Base-by-base conservation (phyloP, 139 green algal genomes). In the Mesostigma viride region DNA sequence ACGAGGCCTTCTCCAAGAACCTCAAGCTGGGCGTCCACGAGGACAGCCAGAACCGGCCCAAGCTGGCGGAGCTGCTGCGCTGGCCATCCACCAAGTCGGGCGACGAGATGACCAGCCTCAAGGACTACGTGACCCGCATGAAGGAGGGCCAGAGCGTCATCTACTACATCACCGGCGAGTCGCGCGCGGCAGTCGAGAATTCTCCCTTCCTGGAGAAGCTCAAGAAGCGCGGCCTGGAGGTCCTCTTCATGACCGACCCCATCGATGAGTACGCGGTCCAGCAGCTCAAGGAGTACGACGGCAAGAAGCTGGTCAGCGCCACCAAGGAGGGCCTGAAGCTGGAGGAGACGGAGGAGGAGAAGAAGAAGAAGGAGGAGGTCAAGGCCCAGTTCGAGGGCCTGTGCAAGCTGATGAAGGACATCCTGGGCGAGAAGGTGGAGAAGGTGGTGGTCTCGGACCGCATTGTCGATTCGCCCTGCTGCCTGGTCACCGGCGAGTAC, bases 81-180 rank as follows among this genome's bases (percentile, higher is more conserved):
- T 90, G 83, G 69, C 76, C 95, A 83, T 95, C 86, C 69, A 96
- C 91, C 82, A 99, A 99, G 86, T 89, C 75, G 46, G 89, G 91
- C 58, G 92, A 97, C 67, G 91, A 98, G 80, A 73, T 87, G 74
- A 98, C 94, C 34, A 88, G 70, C 72, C 79, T 99, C 24, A 97
- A 98, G 85, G 94, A 99, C 83, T 99, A 99, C 75, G 90, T 96
- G 3, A 99, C 94, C 26, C 89, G 94, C 72, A 99, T 99, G 94
- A 97, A 96, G 81, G 89, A 97, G 84, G 81, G 75, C 36, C 94
- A 99, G 87, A 88, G 87, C 62, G 72, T 78, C 78, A 97, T 99
- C 79, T 99, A 96, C 89, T 99, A 97, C 90, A 96, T 99, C 84
- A 99, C 94, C 20, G 91, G 94, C 58, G 93, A 99, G 82, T 84